Conservation (phyloP, 129 eudicot species). For the Helichrysum umbraculigerum region DNA sequence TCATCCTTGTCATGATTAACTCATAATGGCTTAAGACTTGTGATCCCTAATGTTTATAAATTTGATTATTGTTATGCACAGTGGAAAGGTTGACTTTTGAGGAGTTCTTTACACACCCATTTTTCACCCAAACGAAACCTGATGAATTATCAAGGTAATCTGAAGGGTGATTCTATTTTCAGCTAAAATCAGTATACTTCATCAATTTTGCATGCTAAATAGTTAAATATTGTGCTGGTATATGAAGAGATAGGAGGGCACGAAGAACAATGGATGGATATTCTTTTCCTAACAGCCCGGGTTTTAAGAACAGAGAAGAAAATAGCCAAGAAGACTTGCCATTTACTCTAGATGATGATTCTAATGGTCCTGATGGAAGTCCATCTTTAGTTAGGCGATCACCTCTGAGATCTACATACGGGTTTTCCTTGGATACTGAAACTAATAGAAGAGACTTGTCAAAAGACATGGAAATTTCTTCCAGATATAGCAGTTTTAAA, state of each 20-base stretch:
- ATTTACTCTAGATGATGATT: slow-evolving; percentile 74
- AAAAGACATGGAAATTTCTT: slow-evolving; percentile 46
- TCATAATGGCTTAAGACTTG: neutral
- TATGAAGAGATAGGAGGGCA: slow-evolving; percentile 47
- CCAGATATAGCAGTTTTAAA: slow-evolving; percentile 37
- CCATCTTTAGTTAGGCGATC: slow-evolving; percentile 46
- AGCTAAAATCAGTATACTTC: slow-evolving; percentile 1
- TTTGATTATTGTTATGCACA: slow-evolving; percentile 34
- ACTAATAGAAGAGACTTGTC: slow-evolving; percentile 34
- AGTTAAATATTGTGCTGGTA: slow-evolving; percentile 17
- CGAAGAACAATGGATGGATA: slow-evolving; percentile 46
- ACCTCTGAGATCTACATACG: slow-evolving; percentile 60
- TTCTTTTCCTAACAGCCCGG: slow-evolving; percentile 40
- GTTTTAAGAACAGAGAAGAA: slow-evolving; percentile 50
- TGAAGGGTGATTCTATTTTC: neutral
- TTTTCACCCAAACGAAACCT: slow-evolving; percentile 50
- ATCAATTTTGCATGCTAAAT: neutral
- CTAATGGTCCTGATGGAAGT: slow-evolving; percentile 62
- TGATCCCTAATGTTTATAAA: slow-evolving; percentile 13
- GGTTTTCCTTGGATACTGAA: slow-evolving; percentile 58
- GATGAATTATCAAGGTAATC: slow-evolving; percentile 50
- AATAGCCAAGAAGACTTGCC: slow-evolving; percentile 78
- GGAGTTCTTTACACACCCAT: slow-evolving; percentile 82
- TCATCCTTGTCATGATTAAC: neutral
- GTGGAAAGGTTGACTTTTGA: slow-evolving; percentile 92